These are phyloP conservation scores for Harrya chromipes DNA, from an alignment of 768 basidiomycete species.

Conservation along the genomic window DNA sequence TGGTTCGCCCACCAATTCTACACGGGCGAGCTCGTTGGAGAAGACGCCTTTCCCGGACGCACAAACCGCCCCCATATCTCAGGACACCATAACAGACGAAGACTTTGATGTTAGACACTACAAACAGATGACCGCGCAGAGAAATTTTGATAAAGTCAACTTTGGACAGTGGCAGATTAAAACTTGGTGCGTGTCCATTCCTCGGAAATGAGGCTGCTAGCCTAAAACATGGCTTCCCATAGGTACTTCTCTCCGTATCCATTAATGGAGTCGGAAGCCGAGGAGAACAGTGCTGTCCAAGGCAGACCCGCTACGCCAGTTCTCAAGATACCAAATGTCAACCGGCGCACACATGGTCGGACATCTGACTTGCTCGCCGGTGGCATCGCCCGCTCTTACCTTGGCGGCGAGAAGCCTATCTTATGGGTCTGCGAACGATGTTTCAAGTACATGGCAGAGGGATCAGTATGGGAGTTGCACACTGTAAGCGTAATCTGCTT, in stretches of 20 bases:
- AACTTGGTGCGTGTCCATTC: conserved; percentile 64
- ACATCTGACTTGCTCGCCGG: conserved; percentile 72
- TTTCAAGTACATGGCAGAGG: conserved; percentile 94
- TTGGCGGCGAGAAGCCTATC: conserved; percentile 44
- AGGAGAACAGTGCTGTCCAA: conserved; percentile 38
- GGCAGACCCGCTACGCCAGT: conserved; percentile 23
- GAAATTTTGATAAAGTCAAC: conserved; percentile 85
- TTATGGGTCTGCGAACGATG: conserved; percentile 90
- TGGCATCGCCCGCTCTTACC: conserved; percentile 48
- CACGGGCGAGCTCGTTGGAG: conserved; percentile 25
- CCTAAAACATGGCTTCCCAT: background rate
- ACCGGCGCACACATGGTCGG: conserved; percentile 63
- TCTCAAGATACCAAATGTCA: conserved; percentile 49
- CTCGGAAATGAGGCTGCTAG: background rate
- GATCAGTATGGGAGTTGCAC: conserved; percentile 67
- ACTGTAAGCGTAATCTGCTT: conserved; percentile 39
- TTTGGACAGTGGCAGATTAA: conserved; percentile 86
- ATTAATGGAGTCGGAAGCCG: conserved; percentile 60
- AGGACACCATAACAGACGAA: conserved; percentile 56
- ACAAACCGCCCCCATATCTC: conserved; percentile 13
- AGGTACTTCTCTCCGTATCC: conserved; percentile 98
- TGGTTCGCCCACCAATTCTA: conserved; percentile 18
- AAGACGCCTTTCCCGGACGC: conserved; percentile 6
- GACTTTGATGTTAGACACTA: conserved; percentile 69
- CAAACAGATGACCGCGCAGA: conserved; percentile 60